These are phyloP conservation scores for Platanus orientalis DNA, from an alignment of 164 flowering plant genomes.

Conservation along the genomic window DNA sequence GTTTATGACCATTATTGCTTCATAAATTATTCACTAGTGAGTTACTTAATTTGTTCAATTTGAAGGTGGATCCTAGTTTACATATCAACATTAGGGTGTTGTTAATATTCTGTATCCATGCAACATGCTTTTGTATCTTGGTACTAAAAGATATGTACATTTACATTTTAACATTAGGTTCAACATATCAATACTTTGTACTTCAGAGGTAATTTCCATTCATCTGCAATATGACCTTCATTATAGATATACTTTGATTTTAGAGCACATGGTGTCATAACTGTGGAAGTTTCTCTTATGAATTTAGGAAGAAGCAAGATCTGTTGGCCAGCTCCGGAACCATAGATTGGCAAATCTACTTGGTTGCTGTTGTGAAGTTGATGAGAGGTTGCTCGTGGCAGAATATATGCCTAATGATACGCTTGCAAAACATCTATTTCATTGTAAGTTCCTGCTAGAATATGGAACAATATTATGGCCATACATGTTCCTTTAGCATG, in stretches of 20 bases:
- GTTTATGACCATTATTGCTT: too few relatives aligned
- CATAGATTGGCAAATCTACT: constrained; percentile 76
- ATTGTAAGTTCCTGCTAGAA: constrained; percentile 55
- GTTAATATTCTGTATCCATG: too few relatives aligned
- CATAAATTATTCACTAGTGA: too few relatives aligned
- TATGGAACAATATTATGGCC: neutral
- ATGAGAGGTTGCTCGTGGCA: constrained; percentile 83
- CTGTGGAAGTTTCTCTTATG: neutral
- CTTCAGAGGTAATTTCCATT: neutral
- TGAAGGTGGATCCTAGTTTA: too few relatives aligned
- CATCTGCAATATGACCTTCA: neutral
- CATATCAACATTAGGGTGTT: too few relatives aligned
- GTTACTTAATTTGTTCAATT: too few relatives aligned
- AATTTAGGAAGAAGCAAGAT: constrained; percentile 80
- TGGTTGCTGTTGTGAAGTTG: constrained; percentile 89
- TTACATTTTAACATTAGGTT: too few relatives aligned
- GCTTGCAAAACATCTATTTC: constrained; percentile 85
- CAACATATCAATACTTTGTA: neutral
- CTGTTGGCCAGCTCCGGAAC: constrained; percentile 87
- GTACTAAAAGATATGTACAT: too few relatives aligned
- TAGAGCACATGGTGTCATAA: neutral
- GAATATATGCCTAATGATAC: constrained; percentile 95
- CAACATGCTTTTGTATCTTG: too few relatives aligned
- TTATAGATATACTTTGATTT: neutral
- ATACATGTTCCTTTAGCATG: neutral